These are phyloP conservation scores for Pyricularia sp. DNA, from an alignment of 2,329 filamentous ascomycete species.

Conservation along the genomic window DNA sequence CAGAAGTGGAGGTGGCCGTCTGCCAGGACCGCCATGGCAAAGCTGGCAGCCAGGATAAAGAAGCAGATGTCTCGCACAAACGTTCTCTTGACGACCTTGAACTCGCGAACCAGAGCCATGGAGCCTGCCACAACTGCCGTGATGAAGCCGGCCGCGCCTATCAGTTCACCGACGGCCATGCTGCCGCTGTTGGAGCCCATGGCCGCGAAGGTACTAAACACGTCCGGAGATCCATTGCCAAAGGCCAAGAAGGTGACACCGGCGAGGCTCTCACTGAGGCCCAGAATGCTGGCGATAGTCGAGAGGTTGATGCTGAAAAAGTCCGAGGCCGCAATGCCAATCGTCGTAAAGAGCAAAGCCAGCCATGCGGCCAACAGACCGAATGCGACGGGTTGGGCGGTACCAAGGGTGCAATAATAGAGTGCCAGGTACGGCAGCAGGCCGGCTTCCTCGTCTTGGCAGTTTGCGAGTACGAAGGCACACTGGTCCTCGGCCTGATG, in stretches of 20 bases:
- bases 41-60: conserved; percentile 78
- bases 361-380: conserved; percentile 72
- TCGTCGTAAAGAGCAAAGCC: conserved; percentile 84
- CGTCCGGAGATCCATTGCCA: conserved; percentile 94
- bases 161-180: conserved; percentile 88
- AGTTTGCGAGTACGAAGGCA: conserved; percentile 74
- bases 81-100: conserved; percentile 79
- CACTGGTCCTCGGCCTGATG: conserved; percentile 74
- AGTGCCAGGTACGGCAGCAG: conserved; percentile 80
- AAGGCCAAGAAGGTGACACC: conserved; percentile 96
- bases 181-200: conserved; percentile 97
- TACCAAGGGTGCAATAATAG: conserved; percentile 74
- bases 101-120: conserved; percentile 94
- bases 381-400: conserved; percentile 70
- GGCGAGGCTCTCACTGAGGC: conserved; percentile 91
- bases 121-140: conserved; percentile 92
- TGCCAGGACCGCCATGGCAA: conserved; percentile 78
- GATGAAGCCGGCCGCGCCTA: conserved; percentile 93
- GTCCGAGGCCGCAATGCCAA: conserved; percentile 94
- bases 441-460: conserved; percentile 81
- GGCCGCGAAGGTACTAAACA: conserved; percentile 96
- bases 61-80: conserved; percentile 90
- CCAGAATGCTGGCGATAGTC: conserved; percentile 80
- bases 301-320: conserved; percentile 97
- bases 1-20: conserved; percentile 78